Evolutionary conservation across 1,139 yeast genomes (phyloP).

Genomic region (Geotrichum phurueaensis): DNA sequence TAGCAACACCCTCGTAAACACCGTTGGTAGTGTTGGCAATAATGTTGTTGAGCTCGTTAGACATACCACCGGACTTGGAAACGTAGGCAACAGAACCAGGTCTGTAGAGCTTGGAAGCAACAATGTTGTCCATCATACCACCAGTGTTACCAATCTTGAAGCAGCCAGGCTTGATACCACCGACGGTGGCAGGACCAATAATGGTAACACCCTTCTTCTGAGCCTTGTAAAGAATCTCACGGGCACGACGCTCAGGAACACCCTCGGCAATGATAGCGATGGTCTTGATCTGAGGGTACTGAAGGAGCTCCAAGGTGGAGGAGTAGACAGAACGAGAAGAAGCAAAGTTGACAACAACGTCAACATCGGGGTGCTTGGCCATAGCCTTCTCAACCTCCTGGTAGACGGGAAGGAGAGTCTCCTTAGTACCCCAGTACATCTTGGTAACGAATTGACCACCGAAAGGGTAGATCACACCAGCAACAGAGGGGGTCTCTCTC

Average conservation of each 20-base stretch:
- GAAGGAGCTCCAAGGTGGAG: slow-evolving; percentile 44
- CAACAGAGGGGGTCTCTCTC: slow-evolving; percentile 44
- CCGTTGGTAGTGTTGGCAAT: slow-evolving; percentile 43
- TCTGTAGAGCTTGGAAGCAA: slow-evolving; percentile 44
- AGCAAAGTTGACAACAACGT: slow-evolving; percentile 45
- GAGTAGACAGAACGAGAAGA: slow-evolving; percentile 44
- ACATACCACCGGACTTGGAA: slow-evolving; percentile 47
- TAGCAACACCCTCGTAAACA: slow-evolving; percentile 45
- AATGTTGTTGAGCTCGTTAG: slow-evolving; percentile 45
- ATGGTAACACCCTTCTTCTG: slow-evolving; percentile 43
- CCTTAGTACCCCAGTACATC: slow-evolving; percentile 49
- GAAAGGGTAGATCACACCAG: slow-evolving; percentile 45
- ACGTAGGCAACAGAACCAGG: slow-evolving; percentile 46
- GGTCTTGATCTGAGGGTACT: slow-evolving; percentile 43
- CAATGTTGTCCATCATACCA: slow-evolving; percentile 48
- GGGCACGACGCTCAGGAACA: slow-evolving; percentile 46
- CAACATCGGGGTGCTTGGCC: slow-evolving; percentile 44
- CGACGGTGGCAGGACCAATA: slow-evolving; percentile 47
- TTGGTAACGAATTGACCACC: slow-evolving; percentile 44
- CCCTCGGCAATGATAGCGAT: slow-evolving; percentile 47
- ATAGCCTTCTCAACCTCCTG: slow-evolving; percentile 41
- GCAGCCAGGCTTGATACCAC: slow-evolving; percentile 47
- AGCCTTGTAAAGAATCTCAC: slow-evolving; percentile 43
- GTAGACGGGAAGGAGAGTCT: slow-evolving; percentile 43
- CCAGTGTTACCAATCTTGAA: slow-evolving; percentile 48